Conservation (phyloP, 805 yeast species). For the Ogataea ganodermae region DNA sequence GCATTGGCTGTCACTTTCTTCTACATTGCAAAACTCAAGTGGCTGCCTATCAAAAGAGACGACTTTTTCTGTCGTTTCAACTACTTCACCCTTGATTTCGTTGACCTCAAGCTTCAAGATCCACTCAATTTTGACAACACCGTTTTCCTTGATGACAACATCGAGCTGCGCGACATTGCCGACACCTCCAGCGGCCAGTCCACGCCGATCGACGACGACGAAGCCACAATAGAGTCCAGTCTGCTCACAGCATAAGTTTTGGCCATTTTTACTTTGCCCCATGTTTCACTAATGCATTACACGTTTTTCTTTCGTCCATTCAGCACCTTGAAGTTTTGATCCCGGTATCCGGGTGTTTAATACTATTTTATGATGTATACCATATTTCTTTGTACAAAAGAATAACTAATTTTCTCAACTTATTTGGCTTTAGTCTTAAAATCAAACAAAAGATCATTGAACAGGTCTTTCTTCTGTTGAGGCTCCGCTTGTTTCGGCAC, state of each 20-base stretch:
- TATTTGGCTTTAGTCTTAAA: conserved; percentile 7
- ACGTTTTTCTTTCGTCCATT: background rate
- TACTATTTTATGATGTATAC: background rate
- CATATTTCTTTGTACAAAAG: background rate
- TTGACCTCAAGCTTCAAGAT: conserved; percentile 35
- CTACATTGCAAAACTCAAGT: conserved; percentile 62
- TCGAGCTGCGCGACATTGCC: conserved; percentile 22
- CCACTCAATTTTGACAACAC: conserved; percentile 32
- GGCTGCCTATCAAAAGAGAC: conserved; percentile 60
- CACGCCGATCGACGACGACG: conserved; percentile 26
- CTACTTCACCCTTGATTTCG: conserved; percentile 44
- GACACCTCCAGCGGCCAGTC: conserved; percentile 24
- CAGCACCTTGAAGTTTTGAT: background rate
- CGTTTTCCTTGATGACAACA: conserved; percentile 10
- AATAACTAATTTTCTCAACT: conserved; percentile 2
- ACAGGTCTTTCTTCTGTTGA: conserved; percentile 11
- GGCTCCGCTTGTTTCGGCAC: background rate
- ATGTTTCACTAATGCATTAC: conserved; percentile 3
- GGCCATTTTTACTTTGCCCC: background rate
- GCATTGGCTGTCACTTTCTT: conserved; percentile 69
- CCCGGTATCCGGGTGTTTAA: background rate
- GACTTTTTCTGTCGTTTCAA: conserved; percentile 70
- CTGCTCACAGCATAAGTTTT: conserved; percentile 18
- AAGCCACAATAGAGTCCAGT: conserved; percentile 21
- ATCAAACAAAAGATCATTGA: conserved; percentile 18